These are phyloP conservation scores for Claviceps quebecensis DNA, from an alignment of 2,329 filamentous ascomycete species.

Conservation along the genomic window DNA sequence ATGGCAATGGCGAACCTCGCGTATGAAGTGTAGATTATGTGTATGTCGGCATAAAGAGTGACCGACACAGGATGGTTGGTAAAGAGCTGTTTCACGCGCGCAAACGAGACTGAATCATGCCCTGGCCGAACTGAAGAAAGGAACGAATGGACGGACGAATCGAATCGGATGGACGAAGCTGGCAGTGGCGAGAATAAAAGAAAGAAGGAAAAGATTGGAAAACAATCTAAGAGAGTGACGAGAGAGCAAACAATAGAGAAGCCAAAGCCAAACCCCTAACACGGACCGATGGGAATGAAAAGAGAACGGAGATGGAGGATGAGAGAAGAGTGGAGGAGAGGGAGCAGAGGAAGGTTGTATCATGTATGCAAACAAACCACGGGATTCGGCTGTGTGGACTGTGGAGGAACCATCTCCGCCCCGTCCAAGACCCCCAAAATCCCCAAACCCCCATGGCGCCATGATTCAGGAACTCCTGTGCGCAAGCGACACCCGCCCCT, in stretches of 20 bases:
- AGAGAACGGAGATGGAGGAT: neutral
- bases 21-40: neutral
- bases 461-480: neutral
- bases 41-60: conserved; percentile 14
- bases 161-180: conserved; percentile 1
- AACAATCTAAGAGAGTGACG: neutral
- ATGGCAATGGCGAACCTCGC: neutral
- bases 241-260: neutral
- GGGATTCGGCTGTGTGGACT: neutral
- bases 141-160: neutral
- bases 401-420: neutral
- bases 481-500: neutral
- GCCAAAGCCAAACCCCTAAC: neutral
- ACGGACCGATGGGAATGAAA: neutral
- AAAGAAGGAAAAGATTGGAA: neutral
- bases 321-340: neutral
- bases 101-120: neutral
- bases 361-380: neutral
- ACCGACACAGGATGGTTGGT: conserved; percentile 6
- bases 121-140: conserved; percentile 2
- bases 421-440: neutral
- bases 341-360: neutral
- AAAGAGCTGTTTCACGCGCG: neutral
- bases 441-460: neutral
- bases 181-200: neutral